These are phyloP conservation scores for Ceratobasidium sp. DNA, from an alignment of 1,284 basidiomycete genomes.

Conservation along the genomic window DNA sequence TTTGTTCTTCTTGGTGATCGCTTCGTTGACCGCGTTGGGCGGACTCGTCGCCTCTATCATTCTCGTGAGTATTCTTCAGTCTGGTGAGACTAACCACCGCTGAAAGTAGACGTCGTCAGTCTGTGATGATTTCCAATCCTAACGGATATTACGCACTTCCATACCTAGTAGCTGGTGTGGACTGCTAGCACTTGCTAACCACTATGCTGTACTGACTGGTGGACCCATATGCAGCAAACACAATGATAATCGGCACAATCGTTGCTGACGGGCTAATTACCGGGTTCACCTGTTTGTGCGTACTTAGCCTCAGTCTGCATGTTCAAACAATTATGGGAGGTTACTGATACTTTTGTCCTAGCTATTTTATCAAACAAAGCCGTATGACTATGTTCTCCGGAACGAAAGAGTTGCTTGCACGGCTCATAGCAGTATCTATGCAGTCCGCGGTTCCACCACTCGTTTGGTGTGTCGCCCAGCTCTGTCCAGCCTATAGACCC, in stretches of 20 bases:
- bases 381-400: neutral
- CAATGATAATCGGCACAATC: conserved; percentile 30
- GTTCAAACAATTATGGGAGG: too few species aligned
- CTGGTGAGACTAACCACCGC: neutral
- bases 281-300: conserved; percentile 32
- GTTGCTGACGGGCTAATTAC: conserved; percentile 23
- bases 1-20: conserved; percentile 22
- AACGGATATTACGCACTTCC: neutral
- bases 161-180: neutral
- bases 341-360: neutral
- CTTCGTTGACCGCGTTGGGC: conserved; percentile 12
- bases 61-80: neutral
- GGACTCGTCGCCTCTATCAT: conserved; percentile 22
- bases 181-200: neutral
- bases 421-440: conserved; percentile 23
- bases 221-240: neutral
- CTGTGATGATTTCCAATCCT: neutral
- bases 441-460: conserved; percentile 32
- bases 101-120: conserved; percentile 1
- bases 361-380: conserved; percentile 27
- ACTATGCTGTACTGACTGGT: neutral
- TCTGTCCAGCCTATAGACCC: neutral
- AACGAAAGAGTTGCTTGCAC: conserved; percentile 19
- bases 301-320: neutral
- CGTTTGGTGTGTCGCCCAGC: conserved; percentile 8